Conservation (phyloP, 2,329 filamentous ascomycete genomes). For the Ophiostoma tasmaniense region DNA sequence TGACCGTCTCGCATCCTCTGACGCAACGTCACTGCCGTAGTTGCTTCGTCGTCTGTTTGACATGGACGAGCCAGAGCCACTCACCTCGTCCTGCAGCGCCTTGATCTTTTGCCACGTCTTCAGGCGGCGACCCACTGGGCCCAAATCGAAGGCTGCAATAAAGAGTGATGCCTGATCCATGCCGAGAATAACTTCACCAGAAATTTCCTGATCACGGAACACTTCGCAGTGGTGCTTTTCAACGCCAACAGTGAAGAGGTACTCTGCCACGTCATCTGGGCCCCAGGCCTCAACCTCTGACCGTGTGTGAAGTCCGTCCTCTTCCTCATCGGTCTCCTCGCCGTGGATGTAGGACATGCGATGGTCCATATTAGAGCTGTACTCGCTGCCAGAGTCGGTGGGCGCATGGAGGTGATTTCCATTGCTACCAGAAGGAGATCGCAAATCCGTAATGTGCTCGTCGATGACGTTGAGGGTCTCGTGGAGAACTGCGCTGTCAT, state of each 20-base stretch:
- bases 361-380: conserved; percentile 69
- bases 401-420: conserved; percentile 43
- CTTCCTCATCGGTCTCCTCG: conserved; percentile 91
- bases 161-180: conserved; percentile 96
- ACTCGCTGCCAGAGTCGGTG: conserved; percentile 81
- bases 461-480: conserved; percentile 94
- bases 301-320: conserved; percentile 57
- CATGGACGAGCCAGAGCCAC: conserved; percentile 35
- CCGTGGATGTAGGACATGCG: conserved; percentile 87
- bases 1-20: conserved; percentile 43
- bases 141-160: conserved; percentile 89
- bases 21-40: conserved; percentile 51
- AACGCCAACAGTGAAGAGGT: conserved; percentile 75
- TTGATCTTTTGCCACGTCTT: conserved; percentile 98
- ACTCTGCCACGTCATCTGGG: conserved; percentile 75
- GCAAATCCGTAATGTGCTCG: conserved; percentile 87
- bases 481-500: conserved; percentile 74
- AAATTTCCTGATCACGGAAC: conserved; percentile 92
- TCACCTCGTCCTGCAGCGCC: conserved; percentile 78
- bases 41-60: conserved; percentile 38
- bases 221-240: conserved; percentile 88
- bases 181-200: conserved; percentile 81
- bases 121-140: conserved; percentile 77
- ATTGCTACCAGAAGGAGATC: conserved; percentile 41
- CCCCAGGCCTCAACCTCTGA: conserved; percentile 74